Evolutionary conservation across 805 yeast species (phyloP), one percentile per base, ranked within the genome.

Genomic region (Pichia pseudocactophila): DNA sequence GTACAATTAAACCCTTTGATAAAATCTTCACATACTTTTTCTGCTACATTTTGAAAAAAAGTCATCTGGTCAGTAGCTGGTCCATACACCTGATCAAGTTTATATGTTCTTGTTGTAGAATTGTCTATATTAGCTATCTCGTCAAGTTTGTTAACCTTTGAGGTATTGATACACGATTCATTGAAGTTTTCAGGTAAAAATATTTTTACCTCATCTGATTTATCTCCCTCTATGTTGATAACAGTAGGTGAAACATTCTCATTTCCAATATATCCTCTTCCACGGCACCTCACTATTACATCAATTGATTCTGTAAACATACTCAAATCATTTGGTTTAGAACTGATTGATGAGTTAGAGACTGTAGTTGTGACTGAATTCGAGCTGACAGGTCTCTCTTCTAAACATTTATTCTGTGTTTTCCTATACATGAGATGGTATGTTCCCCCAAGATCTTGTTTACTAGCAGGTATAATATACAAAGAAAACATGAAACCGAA

Each of bases 51-150:
- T 13, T 66, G 59, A 49, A 71, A 76, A 3, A 76, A 44, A 13
- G 59, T 50, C 16, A 58, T 47, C 56, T 76, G 81, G 52, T 71
- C 76, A 1, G 76, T 70, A 8, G 65, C 68, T 0, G 77, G 68
- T 1, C 80, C 80, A 52, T 69, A 75, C 1, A 72, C 74, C 47
- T 71, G 74, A 53, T 76, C 81, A 19, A 74, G 71, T n/a, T 64
- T 65, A 54, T 70, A 75, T 0, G 71, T 67, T 47, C 61, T 60
- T 15, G 30, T 40, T 19, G 25, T 16, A 11, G 34, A 35, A 13
- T 20, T 39, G 26, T 40, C 39, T 15, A 37, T 33, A 26, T 34
- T 36, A 15, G 36, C 27, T 26, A 34, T 33, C n/a, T 27, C 28
- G 19, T 40, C 34, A 3, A 15, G 27, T 10, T 34, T 18, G 11